phyloP scores from a whole-genome alignment of 140 eudicot species.

The Stevia rebaudiana region DNA sequence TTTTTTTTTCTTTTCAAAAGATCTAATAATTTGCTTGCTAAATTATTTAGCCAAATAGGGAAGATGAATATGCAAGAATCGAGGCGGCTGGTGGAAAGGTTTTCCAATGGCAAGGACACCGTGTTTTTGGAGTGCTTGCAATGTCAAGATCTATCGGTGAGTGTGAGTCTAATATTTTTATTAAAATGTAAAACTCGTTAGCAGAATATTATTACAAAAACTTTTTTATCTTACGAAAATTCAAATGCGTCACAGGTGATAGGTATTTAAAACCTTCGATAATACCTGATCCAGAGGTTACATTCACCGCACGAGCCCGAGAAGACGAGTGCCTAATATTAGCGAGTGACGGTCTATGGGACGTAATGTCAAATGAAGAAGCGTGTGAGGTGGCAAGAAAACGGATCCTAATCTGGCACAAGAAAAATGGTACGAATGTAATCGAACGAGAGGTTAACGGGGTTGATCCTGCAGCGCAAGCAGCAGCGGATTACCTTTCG shows the following conservation, averaged over 20 bases:
- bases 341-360: slow-evolving; percentile 97
- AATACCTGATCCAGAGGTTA: slow-evolving; percentile 87
- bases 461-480: slow-evolving; percentile 81
- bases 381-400: slow-evolving; percentile 80
- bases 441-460: slow-evolving; percentile 40
- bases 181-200: no score
- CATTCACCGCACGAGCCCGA: slow-evolving; percentile 61
- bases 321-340: slow-evolving; percentile 86
- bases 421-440: slow-evolving; percentile 56
- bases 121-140: slow-evolving; percentile 98
- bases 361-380: slow-evolving; percentile 85
- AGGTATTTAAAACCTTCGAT: slow-evolving; percentile 86
- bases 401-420: slow-evolving; percentile 85
- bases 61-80: slow-evolving; percentile 86
- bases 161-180: slow-evolving; percentile 33
- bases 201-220: no score
- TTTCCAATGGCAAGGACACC: slow-evolving; percentile 94
- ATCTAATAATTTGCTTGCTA: slow-evolving; percentile 6
- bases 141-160: slow-evolving; percentile 97
- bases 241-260: no score
- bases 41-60: slow-evolving; percentile 61
- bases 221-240: no score
- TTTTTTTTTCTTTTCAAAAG: background rate
- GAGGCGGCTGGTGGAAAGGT: slow-evolving; percentile 93
- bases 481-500: slow-evolving; percentile 88